Evolutionary conservation across 495 filamentous ascomycete genomes (phyloP), one percentile per base, ranked within the genome.

Genomic region (Trichoderma reesei): DNA sequence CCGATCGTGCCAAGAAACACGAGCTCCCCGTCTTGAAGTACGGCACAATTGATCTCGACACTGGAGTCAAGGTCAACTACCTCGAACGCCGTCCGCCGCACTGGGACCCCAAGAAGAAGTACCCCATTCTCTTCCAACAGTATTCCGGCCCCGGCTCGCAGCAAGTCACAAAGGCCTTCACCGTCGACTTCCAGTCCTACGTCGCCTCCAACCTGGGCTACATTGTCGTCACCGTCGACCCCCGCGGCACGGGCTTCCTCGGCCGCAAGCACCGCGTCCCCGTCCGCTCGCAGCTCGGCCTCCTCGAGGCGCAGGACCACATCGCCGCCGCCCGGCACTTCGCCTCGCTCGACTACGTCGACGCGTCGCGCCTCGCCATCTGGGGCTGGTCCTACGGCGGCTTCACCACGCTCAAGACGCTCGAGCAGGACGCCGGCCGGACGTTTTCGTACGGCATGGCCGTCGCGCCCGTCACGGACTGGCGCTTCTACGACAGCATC

Each of bases 371-470:
- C 39, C 85, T 98, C 65, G 93, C 92, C 1, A 96, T 98, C 69
- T 98, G 94, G 94, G 94, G 94, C 41, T 98, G 94, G 94, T 94
- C 89, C 66, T 98, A 92, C 71, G 94, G 94, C 41, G 94, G 94
- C 18, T 98, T 96, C 79, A 92, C 91, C 85, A 91, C 94, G n/a
- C 78, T 98, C 63, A 98, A 98, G 78, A 92, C 90, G 4, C 82
- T 98, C 2, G 94, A 98, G 76, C 81, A 85, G 66, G 94, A 98
- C 73, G 94, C 82, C 1, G 94, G 94, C 6, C 70, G 84, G 68
- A 98, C 92, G 0, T 98, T 98, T 77, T 85, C 84, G 41, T 98
- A 98, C 71, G 94, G 95, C 37, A 96, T 98, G 91, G 91, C 94
- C 13, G 94, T 98, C 33, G 95, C 95, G 3, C 94, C 94, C 10